These are phyloP conservation scores for Evernia prunastri DNA, from an alignment of 495 filamentous ascomycete genomes.

Conservation along the genomic window DNA sequence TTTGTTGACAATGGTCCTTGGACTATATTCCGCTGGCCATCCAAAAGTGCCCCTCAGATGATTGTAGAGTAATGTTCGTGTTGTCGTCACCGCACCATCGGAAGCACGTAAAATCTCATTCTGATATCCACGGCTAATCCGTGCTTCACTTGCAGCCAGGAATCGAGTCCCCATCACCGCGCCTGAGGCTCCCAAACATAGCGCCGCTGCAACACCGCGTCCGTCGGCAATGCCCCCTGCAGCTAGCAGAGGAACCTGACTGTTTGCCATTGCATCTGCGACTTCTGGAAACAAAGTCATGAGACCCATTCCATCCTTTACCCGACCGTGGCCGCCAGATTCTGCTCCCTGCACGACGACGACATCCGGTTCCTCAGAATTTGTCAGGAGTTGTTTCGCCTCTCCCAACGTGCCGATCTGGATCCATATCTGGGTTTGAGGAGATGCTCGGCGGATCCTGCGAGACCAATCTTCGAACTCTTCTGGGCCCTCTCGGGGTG, in stretches of 20 bases:
- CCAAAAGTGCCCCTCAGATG: conserved; percentile 57
- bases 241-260: conserved; percentile 53
- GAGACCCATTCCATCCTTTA: conserved; percentile 49
- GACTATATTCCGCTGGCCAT: conserved; percentile 62
- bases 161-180: conserved; percentile 68
- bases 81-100: conserved; percentile 59
- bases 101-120: conserved; percentile 51
- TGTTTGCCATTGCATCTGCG: conserved; percentile 44
- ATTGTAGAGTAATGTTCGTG: conserved; percentile 65
- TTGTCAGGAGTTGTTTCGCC: conserved; percentile 40
- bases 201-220: conserved; percentile 54
- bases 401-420: conserved; percentile 58
- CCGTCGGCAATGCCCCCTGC: conserved; percentile 70
- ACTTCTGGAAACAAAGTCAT: conserved; percentile 53
- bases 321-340: conserved; percentile 67
- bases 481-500: conserved; percentile 40
- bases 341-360: conserved; percentile 69
- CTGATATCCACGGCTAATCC: conserved; percentile 53
- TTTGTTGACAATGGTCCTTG: conserved; percentile 54
- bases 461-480: conserved; percentile 53
- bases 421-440: conserved; percentile 55
- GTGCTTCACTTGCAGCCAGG: conserved; percentile 58
- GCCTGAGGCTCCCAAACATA: conserved; percentile 61
- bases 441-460: conserved; percentile 40
- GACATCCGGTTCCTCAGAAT: conserved; percentile 49